phyloP scores from a whole-genome alignment of 306 rosid genomes.

The Lablab purpureus region DNA sequence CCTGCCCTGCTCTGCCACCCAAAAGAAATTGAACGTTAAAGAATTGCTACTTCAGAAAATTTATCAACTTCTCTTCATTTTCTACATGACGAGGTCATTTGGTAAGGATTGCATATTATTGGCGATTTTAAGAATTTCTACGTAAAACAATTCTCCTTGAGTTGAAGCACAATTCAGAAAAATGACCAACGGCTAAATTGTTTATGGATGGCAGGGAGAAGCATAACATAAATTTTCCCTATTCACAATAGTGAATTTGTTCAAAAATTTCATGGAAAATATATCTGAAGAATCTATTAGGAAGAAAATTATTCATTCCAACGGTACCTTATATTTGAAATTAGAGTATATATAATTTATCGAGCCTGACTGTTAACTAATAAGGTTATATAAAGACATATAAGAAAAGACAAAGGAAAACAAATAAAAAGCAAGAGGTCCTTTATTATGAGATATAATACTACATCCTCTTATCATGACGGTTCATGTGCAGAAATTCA shows the following conservation, averaged over 20 bases:
- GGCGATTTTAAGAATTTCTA: no score
- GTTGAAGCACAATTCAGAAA: no score
- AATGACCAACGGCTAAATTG: not conserved
- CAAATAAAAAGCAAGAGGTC: not conserved
- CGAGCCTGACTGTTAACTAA: not conserved
- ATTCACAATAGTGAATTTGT: not conserved
- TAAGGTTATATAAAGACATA: not conserved
- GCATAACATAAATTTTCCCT: not conserved
- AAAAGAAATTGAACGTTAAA: not conserved
- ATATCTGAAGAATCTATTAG: not conserved
- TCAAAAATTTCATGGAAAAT: not conserved
- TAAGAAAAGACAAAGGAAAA: not conserved
- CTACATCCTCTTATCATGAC: not conserved
- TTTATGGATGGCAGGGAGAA: not conserved
- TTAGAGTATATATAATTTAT: not conserved
- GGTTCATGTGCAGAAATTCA: not conserved
- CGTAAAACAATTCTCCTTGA: no score
- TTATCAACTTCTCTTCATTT: no score
- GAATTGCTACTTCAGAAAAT: not conserved
- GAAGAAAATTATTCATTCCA: not conserved
- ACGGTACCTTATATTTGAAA: not conserved
- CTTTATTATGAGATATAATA: not conserved
- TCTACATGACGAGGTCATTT: no score
- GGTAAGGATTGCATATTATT: no score
- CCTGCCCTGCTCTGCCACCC: not conserved